Evolutionary conservation across 371 early-diverging fungal species (phyloP).

Genomic region (Mucor lusitanicus): DNA sequence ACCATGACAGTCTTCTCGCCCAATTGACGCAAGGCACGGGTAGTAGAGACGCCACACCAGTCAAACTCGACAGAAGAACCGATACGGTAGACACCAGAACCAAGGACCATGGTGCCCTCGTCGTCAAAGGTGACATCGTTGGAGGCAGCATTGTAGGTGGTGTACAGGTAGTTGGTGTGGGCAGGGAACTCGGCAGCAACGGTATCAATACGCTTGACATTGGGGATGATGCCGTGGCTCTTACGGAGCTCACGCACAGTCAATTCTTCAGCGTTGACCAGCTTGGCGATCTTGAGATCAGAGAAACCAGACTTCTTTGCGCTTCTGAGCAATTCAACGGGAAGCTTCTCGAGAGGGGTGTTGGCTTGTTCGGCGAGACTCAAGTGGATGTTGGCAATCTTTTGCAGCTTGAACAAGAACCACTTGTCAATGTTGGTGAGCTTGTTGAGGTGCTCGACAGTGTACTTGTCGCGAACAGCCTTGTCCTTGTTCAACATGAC

Average conservation of each 20-base stretch:
- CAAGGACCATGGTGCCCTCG: conserved; percentile 90
- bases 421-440: conserved; percentile 94
- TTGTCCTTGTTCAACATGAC: conserved; percentile 72
- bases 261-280: conserved; percentile 58
- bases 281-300: conserved; percentile 79
- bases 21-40: conserved; percentile 78
- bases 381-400: conserved; percentile 73
- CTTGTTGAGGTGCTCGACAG: conserved; percentile 82
- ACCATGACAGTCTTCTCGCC: conserved; percentile 90
- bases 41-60: conserved; percentile 88
- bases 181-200: conserved; percentile 94
- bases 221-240: conserved; percentile 72
- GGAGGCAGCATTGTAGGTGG: conserved; percentile 86
- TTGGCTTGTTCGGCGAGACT: conserved; percentile 39
- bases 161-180: conserved; percentile 91
- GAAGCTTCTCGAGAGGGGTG: conserved; percentile 47
- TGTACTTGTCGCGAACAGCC: conserved; percentile 65
- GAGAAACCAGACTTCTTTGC: conserved; percentile 91
- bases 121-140: conserved; percentile 86
- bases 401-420: conserved; percentile 91
- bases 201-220: conserved; percentile 92
- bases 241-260: conserved; percentile 71
- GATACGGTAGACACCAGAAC: conserved; percentile 96
- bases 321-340: conserved; percentile 54
- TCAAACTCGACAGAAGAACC: conserved; percentile 95